phyloP scores from a whole-genome alignment of 2,329 filamentous ascomycete genomes.

The Aspergillus amoenus region DNA sequence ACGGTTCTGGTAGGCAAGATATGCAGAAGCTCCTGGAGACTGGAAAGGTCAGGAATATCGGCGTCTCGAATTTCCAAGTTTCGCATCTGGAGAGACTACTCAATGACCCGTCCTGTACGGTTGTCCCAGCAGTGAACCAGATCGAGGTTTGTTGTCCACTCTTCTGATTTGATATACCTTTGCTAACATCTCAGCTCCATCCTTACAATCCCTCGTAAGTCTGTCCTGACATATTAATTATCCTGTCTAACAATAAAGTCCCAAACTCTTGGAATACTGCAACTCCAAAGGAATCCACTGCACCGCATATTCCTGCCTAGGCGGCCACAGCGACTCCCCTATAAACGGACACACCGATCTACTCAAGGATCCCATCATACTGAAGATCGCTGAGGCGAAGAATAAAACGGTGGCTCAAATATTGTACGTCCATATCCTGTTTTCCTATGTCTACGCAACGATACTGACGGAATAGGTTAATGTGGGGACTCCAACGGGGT shows the following conservation, averaged over 20 bases:
- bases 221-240: no score
- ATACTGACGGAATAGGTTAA: neutral
- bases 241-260: slow-evolving; percentile 34
- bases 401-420: slow-evolving; percentile 56
- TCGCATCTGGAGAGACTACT: slow-evolving; percentile 76
- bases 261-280: slow-evolving; percentile 50
- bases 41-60: slow-evolving; percentile 74
- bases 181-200: slow-evolving; percentile 40
- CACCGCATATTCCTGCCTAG: slow-evolving; percentile 57
- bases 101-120: slow-evolving; percentile 58
- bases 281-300: slow-evolving; percentile 54
- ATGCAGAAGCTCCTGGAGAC: slow-evolving; percentile 47
- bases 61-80: slow-evolving; percentile 83
- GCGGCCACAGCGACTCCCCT: slow-evolving; percentile 51
- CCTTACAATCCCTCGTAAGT: slow-evolving; percentile 65
- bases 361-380: slow-evolving; percentile 49
- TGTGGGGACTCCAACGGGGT: slow-evolving; percentile 78
- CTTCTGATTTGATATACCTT: neutral
- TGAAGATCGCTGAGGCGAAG: slow-evolving; percentile 55
- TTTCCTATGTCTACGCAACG: neutral
- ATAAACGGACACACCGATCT: slow-evolving; percentile 38
- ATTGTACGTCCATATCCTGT: slow-evolving; percentile 37
- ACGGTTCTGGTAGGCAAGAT: slow-evolving; percentile 41
- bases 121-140: slow-evolving; percentile 53
- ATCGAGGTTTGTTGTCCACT: slow-evolving; percentile 31